These are phyloP conservation scores for Tetrahymena malaccensis DNA, from an alignment of 73 alveolate species.

Conservation along the genomic window DNA sequence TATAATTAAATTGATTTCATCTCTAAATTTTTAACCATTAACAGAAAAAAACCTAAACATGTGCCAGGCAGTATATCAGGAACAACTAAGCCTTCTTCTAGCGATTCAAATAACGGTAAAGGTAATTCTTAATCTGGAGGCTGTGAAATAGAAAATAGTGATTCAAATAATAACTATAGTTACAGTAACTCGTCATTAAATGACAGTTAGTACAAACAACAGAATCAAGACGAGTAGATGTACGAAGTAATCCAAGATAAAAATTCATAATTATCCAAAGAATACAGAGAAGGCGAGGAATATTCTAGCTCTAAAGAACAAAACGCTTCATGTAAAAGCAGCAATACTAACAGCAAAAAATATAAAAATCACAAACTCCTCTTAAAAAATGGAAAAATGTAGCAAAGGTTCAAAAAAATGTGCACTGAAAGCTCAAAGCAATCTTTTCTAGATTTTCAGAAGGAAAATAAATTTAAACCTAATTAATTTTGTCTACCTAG, in stretches of 20 bases:
- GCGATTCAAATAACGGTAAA: not conserved
- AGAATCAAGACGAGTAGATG: not conserved
- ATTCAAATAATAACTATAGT: not conserved
- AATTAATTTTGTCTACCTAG: not conserved
- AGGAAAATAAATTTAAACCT: not conserved
- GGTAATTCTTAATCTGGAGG: not conserved
- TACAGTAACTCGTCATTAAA: not conserved
- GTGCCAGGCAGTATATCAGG: not conserved
- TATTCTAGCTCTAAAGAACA: not conserved
- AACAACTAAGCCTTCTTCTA: not conserved
- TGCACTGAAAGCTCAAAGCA: not conserved
- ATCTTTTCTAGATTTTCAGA: not conserved
- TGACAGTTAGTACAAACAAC: not conserved
- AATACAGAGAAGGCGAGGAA: not conserved
- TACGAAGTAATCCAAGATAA: not conserved
- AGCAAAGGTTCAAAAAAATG: not conserved
- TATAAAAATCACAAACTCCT: not conserved
- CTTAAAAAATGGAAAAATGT: not conserved
- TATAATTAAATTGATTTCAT: not conserved
- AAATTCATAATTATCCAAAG: not conserved
- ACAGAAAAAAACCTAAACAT: not conserved
- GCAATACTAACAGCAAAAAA: not conserved
- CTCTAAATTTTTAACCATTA: not conserved
- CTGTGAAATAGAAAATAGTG: not conserved
- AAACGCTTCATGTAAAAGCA: not conserved